Evolutionary conservation across 108 stramenopile species (phyloP).

Genomic region (Phaeodactylum tricornutum): DNA sequence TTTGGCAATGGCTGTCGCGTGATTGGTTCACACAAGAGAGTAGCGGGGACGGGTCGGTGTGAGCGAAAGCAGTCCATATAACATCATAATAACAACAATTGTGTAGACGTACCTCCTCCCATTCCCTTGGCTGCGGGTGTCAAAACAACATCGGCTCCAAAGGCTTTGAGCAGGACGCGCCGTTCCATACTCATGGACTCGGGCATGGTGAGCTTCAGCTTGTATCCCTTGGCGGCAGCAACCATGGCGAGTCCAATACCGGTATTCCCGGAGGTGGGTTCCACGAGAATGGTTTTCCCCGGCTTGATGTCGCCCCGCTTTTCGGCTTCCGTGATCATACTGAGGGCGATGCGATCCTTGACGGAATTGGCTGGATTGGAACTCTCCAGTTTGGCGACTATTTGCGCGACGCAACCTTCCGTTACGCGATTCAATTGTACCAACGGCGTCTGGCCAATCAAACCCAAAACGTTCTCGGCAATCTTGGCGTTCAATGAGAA

Average conservation of each 20-base stretch:
- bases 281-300: slow-evolving; percentile 56
- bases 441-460: slow-evolving; percentile 81
- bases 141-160: slow-evolving; percentile 61
- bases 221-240: slow-evolving; percentile 71
- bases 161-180: slow-evolving; percentile 55
- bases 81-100: slow-evolving; percentile 21
- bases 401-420: slow-evolving; percentile 60
- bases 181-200: slow-evolving; percentile 80
- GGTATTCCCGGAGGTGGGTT: slow-evolving; percentile 86
- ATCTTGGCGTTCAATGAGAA: slow-evolving; percentile 72
- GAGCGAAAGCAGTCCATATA: too few relatives aligned
- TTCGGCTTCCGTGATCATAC: slow-evolving; percentile 71
- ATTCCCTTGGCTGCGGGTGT: slow-evolving; percentile 65
- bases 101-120: slow-evolving; percentile 21
- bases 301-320: slow-evolving; percentile 50
- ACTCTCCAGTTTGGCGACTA: slow-evolving; percentile 58
- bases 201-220: slow-evolving; percentile 87
- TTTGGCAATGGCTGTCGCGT: slow-evolving; percentile 59
- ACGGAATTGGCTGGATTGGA: slow-evolving; percentile 58
- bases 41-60: too few relatives aligned
- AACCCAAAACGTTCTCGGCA: slow-evolving; percentile 68
- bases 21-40: too few relatives aligned
- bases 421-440: slow-evolving; percentile 56
- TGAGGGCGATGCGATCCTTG: slow-evolving; percentile 67
- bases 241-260: slow-evolving; percentile 88